phyloP scores from a whole-genome alignment of 139 green algal genomes.

The Chlamydomonas eustigma region DNA sequence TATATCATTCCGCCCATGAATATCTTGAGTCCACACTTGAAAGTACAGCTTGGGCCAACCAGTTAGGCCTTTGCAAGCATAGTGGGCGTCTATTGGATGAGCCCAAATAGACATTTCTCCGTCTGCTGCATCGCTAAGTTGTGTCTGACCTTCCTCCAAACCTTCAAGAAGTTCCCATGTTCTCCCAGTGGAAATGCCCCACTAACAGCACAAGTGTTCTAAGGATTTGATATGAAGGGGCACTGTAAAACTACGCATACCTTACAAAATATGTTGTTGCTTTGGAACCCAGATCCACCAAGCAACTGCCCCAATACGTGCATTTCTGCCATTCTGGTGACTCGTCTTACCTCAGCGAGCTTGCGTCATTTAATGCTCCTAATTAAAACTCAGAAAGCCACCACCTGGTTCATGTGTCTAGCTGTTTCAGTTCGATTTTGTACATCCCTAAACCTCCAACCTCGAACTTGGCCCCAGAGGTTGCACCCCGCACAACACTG shows the following conservation, averaged over 20 bases:
- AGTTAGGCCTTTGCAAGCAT: constrained; percentile 50
- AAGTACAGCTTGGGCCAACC: constrained; percentile 80
- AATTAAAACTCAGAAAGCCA: too few species aligned
- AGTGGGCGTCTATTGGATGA: constrained; percentile 76
- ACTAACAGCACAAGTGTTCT: constrained; percentile 36
- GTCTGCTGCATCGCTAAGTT: constrained; percentile 47
- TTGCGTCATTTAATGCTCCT: too few species aligned
- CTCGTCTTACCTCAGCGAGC: too few species aligned
- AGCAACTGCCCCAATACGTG: constrained; percentile 66
- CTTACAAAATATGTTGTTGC: constrained; percentile 70
- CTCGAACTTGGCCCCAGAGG: too few species aligned
- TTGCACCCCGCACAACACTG: too few species aligned
- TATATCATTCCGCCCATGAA: constrained; percentile 64
- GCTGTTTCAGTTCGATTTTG: too few species aligned
- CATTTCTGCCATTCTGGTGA: constrained; percentile 70
- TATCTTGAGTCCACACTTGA: constrained; percentile 73
- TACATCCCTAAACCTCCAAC: too few species aligned
- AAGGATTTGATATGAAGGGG: neutral
- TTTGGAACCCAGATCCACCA: constrained; percentile 53
- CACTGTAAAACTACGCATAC: constrained; percentile 27
- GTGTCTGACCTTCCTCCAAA: constrained; percentile 59
- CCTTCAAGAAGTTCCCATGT: constrained; percentile 75
- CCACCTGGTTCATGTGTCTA: too few species aligned
- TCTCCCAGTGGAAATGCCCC: constrained; percentile 46
- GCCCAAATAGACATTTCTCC: constrained; percentile 64